Conservation (phyloP, 257 asterid species). For the Asclepias syriaca region DNA sequence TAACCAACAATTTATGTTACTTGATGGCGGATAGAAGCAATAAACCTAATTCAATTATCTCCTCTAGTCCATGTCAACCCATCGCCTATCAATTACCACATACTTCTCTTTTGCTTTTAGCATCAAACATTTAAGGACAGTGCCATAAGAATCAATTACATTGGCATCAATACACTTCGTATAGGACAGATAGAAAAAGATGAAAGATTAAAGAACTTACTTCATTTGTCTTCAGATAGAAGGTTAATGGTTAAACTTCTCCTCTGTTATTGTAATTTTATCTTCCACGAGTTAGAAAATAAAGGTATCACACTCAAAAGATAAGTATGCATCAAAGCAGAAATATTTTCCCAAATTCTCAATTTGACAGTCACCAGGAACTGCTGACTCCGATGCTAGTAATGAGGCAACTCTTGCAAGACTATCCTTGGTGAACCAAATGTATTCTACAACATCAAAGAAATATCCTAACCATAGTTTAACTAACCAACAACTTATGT, state of each 20-base stretch:
- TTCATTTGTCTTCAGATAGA: neutral
- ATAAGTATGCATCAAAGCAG: neutral
- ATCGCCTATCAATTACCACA: neutral
- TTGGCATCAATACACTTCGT: neutral
- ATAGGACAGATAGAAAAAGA: neutral
- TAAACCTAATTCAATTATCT: neutral
- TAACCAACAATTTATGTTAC: neutral
- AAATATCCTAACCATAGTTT: neutral
- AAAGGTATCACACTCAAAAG: neutral
- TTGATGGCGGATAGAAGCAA: neutral
- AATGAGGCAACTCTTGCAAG: neutral
- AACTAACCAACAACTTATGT: too few relatives aligned
- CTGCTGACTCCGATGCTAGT: neutral
- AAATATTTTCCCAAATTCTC: neutral
- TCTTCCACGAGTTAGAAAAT: neutral
- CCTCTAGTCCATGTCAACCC: neutral
- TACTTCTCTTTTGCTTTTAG: neutral
- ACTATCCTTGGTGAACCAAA: neutral
- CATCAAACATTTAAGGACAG: neutral
- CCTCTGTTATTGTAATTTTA: neutral
- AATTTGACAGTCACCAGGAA: neutral
- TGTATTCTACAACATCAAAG: neutral
- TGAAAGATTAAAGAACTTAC: neutral
- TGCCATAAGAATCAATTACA: neutral
- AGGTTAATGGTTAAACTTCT: neutral